These are phyloP conservation scores for Violaceomyces palustris DNA, from an alignment of 1,284 basidiomycete genomes.

Conservation along the genomic window DNA sequence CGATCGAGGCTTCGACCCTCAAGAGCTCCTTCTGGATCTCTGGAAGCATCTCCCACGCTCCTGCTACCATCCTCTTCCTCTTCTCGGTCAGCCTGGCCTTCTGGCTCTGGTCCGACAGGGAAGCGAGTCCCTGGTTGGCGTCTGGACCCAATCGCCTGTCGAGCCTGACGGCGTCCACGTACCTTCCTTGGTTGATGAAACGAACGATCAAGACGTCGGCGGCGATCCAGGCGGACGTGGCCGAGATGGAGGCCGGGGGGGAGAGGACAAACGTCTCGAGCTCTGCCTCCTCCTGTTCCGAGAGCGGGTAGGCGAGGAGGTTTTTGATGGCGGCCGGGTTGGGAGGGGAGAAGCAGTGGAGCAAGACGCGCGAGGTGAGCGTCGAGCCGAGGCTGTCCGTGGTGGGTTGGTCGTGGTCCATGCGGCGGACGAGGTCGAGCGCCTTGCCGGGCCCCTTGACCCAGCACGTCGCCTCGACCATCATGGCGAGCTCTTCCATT, in stretches of 20 bases:
- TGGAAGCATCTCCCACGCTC: slow-evolving; percentile 27
- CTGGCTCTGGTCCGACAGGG: slow-evolving; percentile 13
- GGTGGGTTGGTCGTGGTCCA: too few relatives aligned
- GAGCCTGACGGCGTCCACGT: slow-evolving; percentile 43
- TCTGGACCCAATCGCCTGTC: slow-evolving; percentile 31
- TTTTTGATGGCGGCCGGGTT: slow-evolving; percentile 26
- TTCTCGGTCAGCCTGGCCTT: slow-evolving; percentile 28
- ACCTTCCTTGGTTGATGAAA: slow-evolving; percentile 35
- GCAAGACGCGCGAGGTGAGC: slow-evolving; percentile 27
- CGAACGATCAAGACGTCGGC: slow-evolving; percentile 40
- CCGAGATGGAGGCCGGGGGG: slow-evolving; percentile 19
- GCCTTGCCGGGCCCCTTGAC: slow-evolving; percentile 19
- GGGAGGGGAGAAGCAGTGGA: slow-evolving; percentile 37
- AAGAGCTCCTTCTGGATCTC: slow-evolving; percentile 34
- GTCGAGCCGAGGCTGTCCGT: slow-evolving; percentile 9
- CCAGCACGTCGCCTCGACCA: slow-evolving; percentile 22
- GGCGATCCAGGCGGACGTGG: slow-evolving; percentile 28
- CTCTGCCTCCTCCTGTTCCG: slow-evolving; percentile 18
- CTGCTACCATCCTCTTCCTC: slow-evolving; percentile 26
- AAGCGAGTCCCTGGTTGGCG: slow-evolving; percentile 21
- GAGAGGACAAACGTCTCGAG: slow-evolving; percentile 29
- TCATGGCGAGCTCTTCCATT: slow-evolving; percentile 23
- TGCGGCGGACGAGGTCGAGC: slow-evolving; percentile 14
- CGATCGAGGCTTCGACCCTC: slow-evolving; percentile 23
- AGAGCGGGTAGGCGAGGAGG: slow-evolving; percentile 26